Conservation (phyloP, 148 eudicot species). For the Fagopyrum esculentum region DNA sequence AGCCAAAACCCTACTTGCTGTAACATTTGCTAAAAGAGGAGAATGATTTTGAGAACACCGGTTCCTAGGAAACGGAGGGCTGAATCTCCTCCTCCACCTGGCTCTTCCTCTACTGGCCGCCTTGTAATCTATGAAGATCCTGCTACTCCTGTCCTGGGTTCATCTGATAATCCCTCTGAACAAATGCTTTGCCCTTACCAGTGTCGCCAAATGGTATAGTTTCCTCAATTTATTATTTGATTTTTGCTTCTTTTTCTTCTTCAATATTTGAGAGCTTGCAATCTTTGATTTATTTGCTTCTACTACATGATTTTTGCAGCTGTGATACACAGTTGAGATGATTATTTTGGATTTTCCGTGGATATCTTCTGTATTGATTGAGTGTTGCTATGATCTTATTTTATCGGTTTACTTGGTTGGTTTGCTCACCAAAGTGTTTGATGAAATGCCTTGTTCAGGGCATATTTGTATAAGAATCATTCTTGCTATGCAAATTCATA, state of each 20-base stretch:
- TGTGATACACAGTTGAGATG: neutral
- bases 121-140: slow-evolving; percentile 76
- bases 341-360: neutral
- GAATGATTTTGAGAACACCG: slow-evolving; percentile 74
- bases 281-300: neutral
- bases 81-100: slow-evolving; percentile 33
- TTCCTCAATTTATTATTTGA: neutral
- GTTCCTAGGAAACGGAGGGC: slow-evolving; percentile 55
- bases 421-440: slow-evolving; percentile 5
- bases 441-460: neutral
- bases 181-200: slow-evolving; percentile 94
- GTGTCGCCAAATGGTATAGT: slow-evolving; percentile 84
- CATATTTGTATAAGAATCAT: neutral
- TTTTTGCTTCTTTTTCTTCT: neutral
- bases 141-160: slow-evolving; percentile 21
- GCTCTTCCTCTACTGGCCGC: slow-evolving; percentile 33
- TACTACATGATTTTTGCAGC: neutral
- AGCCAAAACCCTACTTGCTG: neutral
- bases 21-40: neutral
- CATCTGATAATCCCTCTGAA: slow-evolving; percentile 45
- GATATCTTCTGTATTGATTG: neutral
- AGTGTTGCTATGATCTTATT: neutral
- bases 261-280: neutral
- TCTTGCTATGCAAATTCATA: neutral
- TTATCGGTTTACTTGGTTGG: neutral